Conservation (phyloP, 1,139 yeast genomes). For the Pneumocystis oryctolagi region DNA sequence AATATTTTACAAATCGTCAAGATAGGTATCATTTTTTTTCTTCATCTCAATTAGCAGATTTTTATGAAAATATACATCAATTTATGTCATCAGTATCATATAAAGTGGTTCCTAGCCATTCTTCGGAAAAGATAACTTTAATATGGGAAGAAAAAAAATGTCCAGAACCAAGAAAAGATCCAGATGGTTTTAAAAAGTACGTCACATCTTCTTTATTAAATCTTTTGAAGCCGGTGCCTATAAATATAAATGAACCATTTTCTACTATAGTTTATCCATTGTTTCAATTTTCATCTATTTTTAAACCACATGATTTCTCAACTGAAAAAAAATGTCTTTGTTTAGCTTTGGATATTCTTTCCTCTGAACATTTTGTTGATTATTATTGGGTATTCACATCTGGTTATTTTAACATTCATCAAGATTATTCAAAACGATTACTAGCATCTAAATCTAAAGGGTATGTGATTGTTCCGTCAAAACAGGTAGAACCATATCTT, state of each 20-base stretch:
- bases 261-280: conserved; percentile 61
- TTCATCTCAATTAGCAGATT: conserved; percentile 44
- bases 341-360: conserved; percentile 26
- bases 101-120: conserved; percentile 30
- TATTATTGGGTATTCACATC: conserved; percentile 84
- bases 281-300: conserved; percentile 76
- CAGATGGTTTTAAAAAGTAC: conserved; percentile 41
- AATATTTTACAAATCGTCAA: conserved; percentile 90
- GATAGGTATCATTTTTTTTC: conserved; percentile 75
- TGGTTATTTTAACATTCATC: conserved; percentile 86
- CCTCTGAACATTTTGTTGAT: conserved; percentile 39
- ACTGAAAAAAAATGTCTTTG: conserved; percentile 56
- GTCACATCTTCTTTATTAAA: conserved; percentile 31
- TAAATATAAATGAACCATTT: conserved; percentile 7
- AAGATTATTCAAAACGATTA: conserved; percentile 51
- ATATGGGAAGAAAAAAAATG: conserved; percentile 21
- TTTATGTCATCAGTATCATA: conserved; percentile 59
- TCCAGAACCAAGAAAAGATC: conserved; percentile 54
- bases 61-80: conserved; percentile 53
- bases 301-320: conserved; percentile 40
- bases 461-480: conserved; percentile 74
- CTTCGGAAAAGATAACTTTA: not conserved
- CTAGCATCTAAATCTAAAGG: conserved; percentile 50
- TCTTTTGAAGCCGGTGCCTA: conserved; percentile 9
- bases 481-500: conserved; percentile 22